A percentile compares a stretch with the other conserved stretches of the same genome.
Evolutionary conservation across 2,329 filamentous ascomycete genomes (phyloP).

Genomic region (Monosporascus sp.): DNA sequence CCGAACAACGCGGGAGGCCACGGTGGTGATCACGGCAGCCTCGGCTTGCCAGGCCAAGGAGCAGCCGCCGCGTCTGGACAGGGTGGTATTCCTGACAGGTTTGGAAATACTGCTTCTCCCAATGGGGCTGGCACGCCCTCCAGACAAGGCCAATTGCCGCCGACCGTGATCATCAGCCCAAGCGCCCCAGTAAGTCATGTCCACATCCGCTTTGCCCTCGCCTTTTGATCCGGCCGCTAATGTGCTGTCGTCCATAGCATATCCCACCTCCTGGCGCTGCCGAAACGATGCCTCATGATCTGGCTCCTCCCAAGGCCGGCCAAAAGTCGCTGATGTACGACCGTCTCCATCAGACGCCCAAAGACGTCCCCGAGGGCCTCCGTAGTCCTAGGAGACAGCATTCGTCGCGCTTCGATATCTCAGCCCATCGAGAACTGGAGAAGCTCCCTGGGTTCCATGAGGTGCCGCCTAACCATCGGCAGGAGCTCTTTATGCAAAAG

Average conservation of each 20-base stretch:
- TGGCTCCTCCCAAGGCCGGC: slow-evolving; percentile 87
- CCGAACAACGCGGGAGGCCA: slow-evolving; percentile 43
- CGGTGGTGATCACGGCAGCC: slow-evolving; percentile 36
- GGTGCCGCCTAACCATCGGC: slow-evolving; percentile 86
- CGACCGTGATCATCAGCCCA: slow-evolving; percentile 90
- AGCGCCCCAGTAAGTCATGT: slow-evolving; percentile 72
- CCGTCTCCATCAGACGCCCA: slow-evolving; percentile 85
- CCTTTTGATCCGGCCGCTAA: slow-evolving; percentile 3
- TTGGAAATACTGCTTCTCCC: slow-evolving; percentile 31
- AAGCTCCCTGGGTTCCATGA: slow-evolving; percentile 98
- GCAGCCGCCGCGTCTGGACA: slow-evolving; percentile 26
- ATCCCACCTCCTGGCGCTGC: slow-evolving; percentile 86
- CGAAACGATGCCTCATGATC: slow-evolving; percentile 96
- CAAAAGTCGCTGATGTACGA: slow-evolving; percentile 87
- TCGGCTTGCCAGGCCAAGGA: slow-evolving; percentile 35
- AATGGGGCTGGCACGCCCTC: slow-evolving; percentile 57
- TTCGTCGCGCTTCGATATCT: slow-evolving; percentile 96
- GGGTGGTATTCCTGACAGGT: slow-evolving; percentile 31
- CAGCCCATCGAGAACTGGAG: slow-evolving; percentile 90
- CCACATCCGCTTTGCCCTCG: slow-evolving; percentile 2
- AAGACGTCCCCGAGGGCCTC: slow-evolving; percentile 92
- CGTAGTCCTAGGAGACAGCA: slow-evolving; percentile 95
- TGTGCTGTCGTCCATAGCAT: slow-evolving; percentile 53
- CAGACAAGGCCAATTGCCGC: slow-evolving; percentile 62
- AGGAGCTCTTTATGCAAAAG: slow-evolving; percentile 97